Conservation (phyloP, 2,329 filamentous ascomycete genomes). For the Sphaerulina vaccinii region DNA sequence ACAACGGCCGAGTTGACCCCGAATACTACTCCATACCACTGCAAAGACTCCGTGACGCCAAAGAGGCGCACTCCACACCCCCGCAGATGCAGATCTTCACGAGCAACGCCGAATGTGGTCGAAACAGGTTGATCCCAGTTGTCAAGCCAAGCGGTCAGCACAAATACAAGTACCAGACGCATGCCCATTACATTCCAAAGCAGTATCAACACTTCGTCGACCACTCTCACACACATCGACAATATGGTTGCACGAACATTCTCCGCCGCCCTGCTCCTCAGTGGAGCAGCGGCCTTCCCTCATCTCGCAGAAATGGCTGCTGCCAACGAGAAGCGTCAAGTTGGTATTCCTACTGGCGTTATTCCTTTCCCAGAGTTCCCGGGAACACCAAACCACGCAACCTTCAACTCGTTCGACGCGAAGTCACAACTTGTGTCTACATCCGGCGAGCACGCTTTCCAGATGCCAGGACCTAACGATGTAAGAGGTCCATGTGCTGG, state of each 20-base stretch:
- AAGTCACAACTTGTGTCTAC: constrained; percentile 29
- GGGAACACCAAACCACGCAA: constrained; percentile 23
- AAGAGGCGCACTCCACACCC: background rate
- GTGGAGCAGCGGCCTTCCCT: constrained; percentile 25
- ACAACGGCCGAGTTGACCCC: background rate
- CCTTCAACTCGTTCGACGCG: constrained; percentile 31
- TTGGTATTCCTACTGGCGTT: constrained; percentile 16
- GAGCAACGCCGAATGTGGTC: background rate
- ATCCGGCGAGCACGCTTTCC: constrained; percentile 30
- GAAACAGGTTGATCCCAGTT: constrained; percentile 6
- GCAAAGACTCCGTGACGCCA: constrained; percentile 1
- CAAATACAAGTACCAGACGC: background rate
- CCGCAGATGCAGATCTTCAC: constrained; percentile 3
- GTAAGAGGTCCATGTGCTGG: constrained; percentile 34
- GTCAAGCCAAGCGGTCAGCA: background rate
- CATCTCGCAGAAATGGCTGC: constrained; percentile 28
- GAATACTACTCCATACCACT: constrained; percentile 2
- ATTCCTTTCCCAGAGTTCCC: constrained; percentile 28
- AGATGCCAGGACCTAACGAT: constrained; percentile 19
- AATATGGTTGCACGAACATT: constrained; percentile 11
- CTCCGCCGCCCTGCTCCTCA: constrained; percentile 20
- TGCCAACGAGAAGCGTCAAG: constrained; percentile 19
- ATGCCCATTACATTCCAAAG: background rate
- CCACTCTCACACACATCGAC: background rate
- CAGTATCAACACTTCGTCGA: background rate